phyloP scores from a whole-genome alignment of 2,329 filamentous ascomycete species.

The Fusarium denticulatum region DNA sequence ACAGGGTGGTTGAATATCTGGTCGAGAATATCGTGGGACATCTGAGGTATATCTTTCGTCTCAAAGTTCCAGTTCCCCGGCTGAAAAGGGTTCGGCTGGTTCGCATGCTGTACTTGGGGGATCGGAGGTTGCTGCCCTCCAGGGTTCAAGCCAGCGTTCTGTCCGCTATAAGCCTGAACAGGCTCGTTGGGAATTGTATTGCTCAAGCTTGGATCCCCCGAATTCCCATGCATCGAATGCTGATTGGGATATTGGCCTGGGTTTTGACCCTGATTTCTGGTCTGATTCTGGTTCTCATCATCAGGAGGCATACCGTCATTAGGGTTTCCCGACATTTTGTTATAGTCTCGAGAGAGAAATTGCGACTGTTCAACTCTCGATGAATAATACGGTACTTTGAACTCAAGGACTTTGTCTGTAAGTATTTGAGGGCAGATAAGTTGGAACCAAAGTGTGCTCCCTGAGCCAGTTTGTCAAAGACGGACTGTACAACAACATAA shows the following conservation, averaged over 20 bases:
- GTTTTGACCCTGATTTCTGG: not conserved
- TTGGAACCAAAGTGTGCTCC: not conserved
- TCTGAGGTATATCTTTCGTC: too few species aligned
- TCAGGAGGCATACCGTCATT: too few species aligned
- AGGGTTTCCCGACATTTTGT: not conserved
- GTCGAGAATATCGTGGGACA: not conserved
- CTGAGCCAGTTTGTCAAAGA: not conserved
- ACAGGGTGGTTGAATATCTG: not conserved
- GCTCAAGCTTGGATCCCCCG: not conserved
- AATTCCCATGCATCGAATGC: not conserved
- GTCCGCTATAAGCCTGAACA: not conserved
- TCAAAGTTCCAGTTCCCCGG: not conserved
- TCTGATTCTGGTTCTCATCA: not conserved
- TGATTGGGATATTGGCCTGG: not conserved
- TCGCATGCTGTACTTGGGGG: not conserved
- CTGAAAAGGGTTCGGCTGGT: not conserved
- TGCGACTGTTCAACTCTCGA: not conserved
- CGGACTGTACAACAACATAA: not conserved
- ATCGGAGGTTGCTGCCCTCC: not conserved
- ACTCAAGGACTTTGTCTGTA: not conserved
- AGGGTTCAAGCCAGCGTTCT: not conserved
- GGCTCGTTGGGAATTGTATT: not conserved
- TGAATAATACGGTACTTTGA: not conserved
- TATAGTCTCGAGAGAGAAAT: not conserved
- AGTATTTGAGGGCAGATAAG: not conserved